Evolutionary conservation across 768 basidiomycete genomes (phyloP).

Genomic region (Pleurotus pulmonarius): DNA sequence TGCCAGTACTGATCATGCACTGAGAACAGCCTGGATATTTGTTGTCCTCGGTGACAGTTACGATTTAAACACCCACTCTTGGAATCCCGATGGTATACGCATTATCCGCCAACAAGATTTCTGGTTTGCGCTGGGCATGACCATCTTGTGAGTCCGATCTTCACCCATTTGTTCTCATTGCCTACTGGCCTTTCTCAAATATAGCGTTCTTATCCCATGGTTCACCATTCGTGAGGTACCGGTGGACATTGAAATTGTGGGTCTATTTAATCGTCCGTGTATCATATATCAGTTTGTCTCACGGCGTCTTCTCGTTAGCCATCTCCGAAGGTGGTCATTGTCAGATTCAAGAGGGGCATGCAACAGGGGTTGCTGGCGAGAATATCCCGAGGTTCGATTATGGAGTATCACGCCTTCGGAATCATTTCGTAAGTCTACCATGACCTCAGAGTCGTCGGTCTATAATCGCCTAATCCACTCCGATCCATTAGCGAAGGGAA

Average conservation of each 20-base stretch:
- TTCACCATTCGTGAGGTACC: slow-evolving; percentile 70
- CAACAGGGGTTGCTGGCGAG: slow-evolving; percentile 80
- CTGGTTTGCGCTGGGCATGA: slow-evolving; percentile 77
- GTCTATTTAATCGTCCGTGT: slow-evolving; percentile 17
- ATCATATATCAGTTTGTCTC: neutral
- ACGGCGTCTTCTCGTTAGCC: slow-evolving; percentile 39
- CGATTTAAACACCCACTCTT: slow-evolving; percentile 48
- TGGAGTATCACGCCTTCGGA: slow-evolving; percentile 87
- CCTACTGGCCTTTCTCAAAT: slow-evolving; percentile 4
- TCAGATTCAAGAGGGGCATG: slow-evolving; percentile 83
- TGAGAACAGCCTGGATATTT: slow-evolving; percentile 54
- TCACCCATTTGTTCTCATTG: slow-evolving; percentile 8
- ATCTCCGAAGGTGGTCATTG: slow-evolving; percentile 74
- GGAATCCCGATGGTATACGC: slow-evolving; percentile 57
- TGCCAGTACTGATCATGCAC: slow-evolving; percentile 6
- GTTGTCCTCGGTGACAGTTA: slow-evolving; percentile 68
- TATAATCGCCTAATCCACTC: slow-evolving; percentile 1
- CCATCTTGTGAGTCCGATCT: slow-evolving; percentile 49
- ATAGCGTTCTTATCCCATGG: slow-evolving; percentile 73
- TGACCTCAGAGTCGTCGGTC: slow-evolving; percentile 4
- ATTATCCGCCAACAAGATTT: slow-evolving; percentile 71
- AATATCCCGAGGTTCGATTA: slow-evolving; percentile 68
- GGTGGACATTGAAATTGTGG: slow-evolving; percentile 73
- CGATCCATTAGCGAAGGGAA: slow-evolving; percentile 55
- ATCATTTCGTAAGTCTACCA: slow-evolving; percentile 64